phyloP scores from a whole-genome alignment of 1,284 basidiomycete species.

The Austroboletus niveus region DNA sequence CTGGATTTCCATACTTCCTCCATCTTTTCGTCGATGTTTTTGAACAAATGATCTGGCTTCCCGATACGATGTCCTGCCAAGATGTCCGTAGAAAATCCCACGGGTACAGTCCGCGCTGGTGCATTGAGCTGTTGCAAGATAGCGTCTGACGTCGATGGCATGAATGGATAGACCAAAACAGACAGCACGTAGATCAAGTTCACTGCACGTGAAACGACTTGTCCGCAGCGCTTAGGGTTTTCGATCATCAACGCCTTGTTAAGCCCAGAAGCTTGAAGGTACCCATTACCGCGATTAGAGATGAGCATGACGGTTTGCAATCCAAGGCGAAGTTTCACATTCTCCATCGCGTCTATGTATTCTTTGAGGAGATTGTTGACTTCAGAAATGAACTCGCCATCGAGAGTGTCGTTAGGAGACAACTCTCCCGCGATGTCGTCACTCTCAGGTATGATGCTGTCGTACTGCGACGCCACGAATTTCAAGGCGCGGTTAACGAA shows the following conservation, averaged over 20 bases:
- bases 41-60: slow-evolving; percentile 89
- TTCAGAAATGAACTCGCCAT: slow-evolving; percentile 78
- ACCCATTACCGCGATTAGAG: slow-evolving; percentile 91
- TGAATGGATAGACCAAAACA: slow-evolving; percentile 89
- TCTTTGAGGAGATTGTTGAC: slow-evolving; percentile 80
- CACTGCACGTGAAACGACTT: slow-evolving; percentile 86
- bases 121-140: slow-evolving; percentile 92
- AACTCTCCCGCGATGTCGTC: slow-evolving; percentile 66
- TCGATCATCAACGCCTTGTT: slow-evolving; percentile 87
- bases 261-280: slow-evolving; percentile 89
- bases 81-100: slow-evolving; percentile 73
- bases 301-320: slow-evolving; percentile 88
- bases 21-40: slow-evolving; percentile 91
- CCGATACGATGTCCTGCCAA: slow-evolving; percentile 86
- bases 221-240: slow-evolving; percentile 83
- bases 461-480: slow-evolving; percentile 88
- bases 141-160: slow-evolving; percentile 85
- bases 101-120: slow-evolving; percentile 76
- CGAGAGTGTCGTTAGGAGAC: slow-evolving; percentile 65
- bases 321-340: slow-evolving; percentile 86
- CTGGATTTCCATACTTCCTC: slow-evolving; percentile 79
- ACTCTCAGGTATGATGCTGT: slow-evolving; percentile 77
- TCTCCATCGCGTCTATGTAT: slow-evolving; percentile 89
- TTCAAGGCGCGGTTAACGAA: slow-evolving; percentile 96
- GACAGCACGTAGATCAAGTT: slow-evolving; percentile 94